phyloP scores from a whole-genome alignment of 2,329 filamentous ascomycete genomes.

The Aspergillus ibericus region DNA sequence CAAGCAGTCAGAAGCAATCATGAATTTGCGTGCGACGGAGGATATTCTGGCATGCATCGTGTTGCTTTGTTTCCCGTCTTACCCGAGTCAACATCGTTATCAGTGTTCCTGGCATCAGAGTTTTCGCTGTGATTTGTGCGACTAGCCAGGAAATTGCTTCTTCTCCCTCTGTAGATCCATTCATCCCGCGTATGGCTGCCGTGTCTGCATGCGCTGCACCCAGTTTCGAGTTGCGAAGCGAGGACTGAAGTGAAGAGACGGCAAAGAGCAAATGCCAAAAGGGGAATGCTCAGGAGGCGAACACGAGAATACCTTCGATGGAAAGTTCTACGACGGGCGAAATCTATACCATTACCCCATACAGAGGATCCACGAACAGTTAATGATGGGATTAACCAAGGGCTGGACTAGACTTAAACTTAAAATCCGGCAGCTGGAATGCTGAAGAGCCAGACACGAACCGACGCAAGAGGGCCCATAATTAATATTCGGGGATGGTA shows the following conservation, averaged over 20 bases:
- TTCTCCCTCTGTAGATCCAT: not conserved
- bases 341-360: not conserved
- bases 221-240: not conserved
- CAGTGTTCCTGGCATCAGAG: not conserved
- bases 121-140: not conserved
- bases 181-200: not conserved
- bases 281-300: not conserved
- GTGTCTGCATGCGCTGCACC: not conserved
- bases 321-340: slow-evolving; percentile 1
- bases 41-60: not conserved
- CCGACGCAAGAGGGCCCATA: not conserved
- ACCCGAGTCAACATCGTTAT: not conserved
- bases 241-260: not conserved
- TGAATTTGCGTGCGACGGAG: not conserved
- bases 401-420: not conserved
- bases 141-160: not conserved
- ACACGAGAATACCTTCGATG: not conserved
- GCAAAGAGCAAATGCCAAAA: not conserved
- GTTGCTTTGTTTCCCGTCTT: not conserved
- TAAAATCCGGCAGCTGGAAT: not conserved
- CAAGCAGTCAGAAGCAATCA: not conserved
- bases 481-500: too few species aligned
- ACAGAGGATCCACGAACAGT: not conserved
- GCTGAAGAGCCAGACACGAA: not conserved
- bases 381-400: not conserved